Evolutionary conservation across 345 rosid genomes (phyloP), one percentile per base, ranked within the genome.

Genomic region (Atalantia buxifolia): DNA sequence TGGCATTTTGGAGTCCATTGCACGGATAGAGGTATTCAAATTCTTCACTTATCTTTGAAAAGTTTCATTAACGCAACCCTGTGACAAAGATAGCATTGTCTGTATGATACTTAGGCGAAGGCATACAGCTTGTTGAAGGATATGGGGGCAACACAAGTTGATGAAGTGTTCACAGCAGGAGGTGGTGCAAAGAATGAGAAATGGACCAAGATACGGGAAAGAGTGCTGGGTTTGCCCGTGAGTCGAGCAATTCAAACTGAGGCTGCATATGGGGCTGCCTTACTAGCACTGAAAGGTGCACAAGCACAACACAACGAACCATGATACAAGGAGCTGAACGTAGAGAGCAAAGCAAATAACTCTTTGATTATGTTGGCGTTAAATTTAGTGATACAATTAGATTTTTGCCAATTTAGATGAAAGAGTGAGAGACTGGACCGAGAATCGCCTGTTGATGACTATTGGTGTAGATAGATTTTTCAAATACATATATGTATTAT

Each of bases 201-300:
- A 77, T 95, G 97, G 98, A 91, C 81, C 27, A 84, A 81, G 87
- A 93, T 95, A 78, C 83, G 98, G 27, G 88, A 90, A 82, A 77
- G 98, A 78, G 84, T 92, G 18, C 88, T 93, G 0, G 92, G 96
- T 33, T 84, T 92, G 79, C 94, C 95, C 0, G 95, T 92, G 78
- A 83, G 85, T n/a, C 84, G 82, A 62, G 98, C 96, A 31, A 30
- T 69, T 71, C 94, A 92, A 66, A 95, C 94, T 0, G 99, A 95
- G 88, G 98, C 97, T 80, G 93, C 98, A 12, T 93, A 86, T 78
- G 98, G 99, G 77, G 95, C 99, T 80, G 97, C 97, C 27, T 84
- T 95, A 62, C 80, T 95, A 74, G 98, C 96, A 42, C 40, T 93
- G 80, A 91, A 91, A 80, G 96, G 94, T 12, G 87, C 84, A 56